Evolutionary conservation across 495 filamentous ascomycete species (phyloP), one percentile per base, ranked within the genome.

Genomic region (Durotheca rogersii): DNA sequence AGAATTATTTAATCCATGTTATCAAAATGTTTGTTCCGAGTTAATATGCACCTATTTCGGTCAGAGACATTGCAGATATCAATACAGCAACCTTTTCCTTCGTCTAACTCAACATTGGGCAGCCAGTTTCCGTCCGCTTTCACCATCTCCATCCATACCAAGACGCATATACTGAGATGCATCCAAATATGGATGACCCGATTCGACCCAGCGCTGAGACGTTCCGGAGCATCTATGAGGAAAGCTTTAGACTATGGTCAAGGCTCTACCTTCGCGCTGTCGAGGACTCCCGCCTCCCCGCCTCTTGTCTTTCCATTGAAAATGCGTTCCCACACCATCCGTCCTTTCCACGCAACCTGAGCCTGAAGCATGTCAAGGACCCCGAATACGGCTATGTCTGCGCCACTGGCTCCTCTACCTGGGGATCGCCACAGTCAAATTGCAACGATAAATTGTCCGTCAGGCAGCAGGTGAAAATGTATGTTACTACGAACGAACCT

Each of bases 151-250:
- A n/a, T n/a, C n/a, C n/a, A n/a, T n/a, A n/a, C n/a, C n/a, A n/a
- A n/a, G n/a, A n/a, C n/a, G n/a, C n/a, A n/a, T n/a, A n/a, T n/a
- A n/a, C n/a, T n/a, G n/a, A n/a, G n/a, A n/a, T n/a, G n/a, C n/a
- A n/a, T n/a, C n/a, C n/a, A n/a, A n/a, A n/a, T 34, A 34, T 34
- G 31, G 31, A n/a, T 12, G n/a, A 12, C 11, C 11, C 31, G 15
- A 27, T 59, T 61, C 44, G 31, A 5, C 31, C 31, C 4, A 34
- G 10, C 31, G 10, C 31, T 12, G 15, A 34, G n/a, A 7, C 11
- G 31, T 34, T 34, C 31, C 31, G 31, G 4, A 12, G 15, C 11
- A 34, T n/a, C 31, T 34, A 34, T 12, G 11, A 34, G 10, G 31
- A 3, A 7, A 12, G 10, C 31, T 34, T 34, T 34, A 4, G n/a